Conservation (phyloP, 2,329 filamentous ascomycete species). For the Monosporascus sp. region DNA sequence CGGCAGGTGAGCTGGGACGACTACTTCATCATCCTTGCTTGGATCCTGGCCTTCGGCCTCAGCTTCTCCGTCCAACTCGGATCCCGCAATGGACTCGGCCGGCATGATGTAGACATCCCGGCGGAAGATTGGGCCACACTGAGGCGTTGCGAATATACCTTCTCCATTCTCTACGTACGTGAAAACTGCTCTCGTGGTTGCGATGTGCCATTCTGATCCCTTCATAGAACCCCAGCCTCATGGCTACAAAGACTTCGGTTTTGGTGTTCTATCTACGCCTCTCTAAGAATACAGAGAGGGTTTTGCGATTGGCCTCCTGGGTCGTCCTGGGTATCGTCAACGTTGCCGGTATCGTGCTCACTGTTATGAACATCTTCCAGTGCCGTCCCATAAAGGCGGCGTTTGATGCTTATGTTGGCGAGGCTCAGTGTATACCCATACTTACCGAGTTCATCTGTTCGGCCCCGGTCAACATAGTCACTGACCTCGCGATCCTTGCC, state of each 20-base stretch:
- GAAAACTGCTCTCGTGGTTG: neutral
- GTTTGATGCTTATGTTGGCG: conserved; percentile 43
- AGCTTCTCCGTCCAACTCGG: conserved; percentile 63
- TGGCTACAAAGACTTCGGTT: conserved; percentile 91
- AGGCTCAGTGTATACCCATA: conserved; percentile 48
- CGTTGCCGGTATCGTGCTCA: conserved; percentile 69
- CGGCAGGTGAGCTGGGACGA: conserved; percentile 70
- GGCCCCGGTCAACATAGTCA: conserved; percentile 86
- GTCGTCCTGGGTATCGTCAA: conserved; percentile 73
- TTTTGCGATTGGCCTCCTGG: conserved; percentile 80
- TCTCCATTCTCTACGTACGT: conserved; percentile 58
- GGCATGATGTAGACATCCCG: conserved; percentile 57
- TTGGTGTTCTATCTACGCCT: conserved; percentile 84
- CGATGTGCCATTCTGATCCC: conserved; percentile 7
- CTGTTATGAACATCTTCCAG: conserved; percentile 82
- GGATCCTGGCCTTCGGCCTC: conserved; percentile 65
- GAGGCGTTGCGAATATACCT: conserved; percentile 57
- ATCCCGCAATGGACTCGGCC: conserved; percentile 60
- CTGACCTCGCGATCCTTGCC: conserved; percentile 81
- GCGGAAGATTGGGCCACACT: conserved; percentile 43
- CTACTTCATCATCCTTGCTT: conserved; percentile 74
- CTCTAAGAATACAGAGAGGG: conserved; percentile 68
- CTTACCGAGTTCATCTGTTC: conserved; percentile 65
- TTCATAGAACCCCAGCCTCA: conserved; percentile 75
- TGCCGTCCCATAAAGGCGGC: conserved; percentile 70